phyloP scores from a whole-genome alignment of 2,329 filamentous ascomycete genomes.

The Botrytis porri region DNA sequence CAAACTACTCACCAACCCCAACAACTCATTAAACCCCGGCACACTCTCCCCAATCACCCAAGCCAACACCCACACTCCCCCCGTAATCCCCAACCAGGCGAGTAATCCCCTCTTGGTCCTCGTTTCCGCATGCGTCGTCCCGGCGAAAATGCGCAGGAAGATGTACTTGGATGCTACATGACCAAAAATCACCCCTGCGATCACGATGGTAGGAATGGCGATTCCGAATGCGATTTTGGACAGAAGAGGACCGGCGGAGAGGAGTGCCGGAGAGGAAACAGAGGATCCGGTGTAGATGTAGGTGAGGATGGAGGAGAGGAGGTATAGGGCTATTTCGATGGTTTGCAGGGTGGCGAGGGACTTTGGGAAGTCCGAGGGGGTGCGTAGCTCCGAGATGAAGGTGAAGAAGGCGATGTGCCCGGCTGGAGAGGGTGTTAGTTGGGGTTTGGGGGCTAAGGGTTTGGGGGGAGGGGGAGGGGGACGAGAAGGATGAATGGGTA shows the following conservation, averaged over 20 bases:
- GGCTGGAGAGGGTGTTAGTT: conserved; percentile 30
- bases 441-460: not conserved
- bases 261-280: conserved; percentile 64
- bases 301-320: conserved; percentile 49
- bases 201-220: conserved; percentile 66
- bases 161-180: conserved; percentile 65
- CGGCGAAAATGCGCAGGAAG: conserved; percentile 58
- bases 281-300: conserved; percentile 62
- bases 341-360: conserved; percentile 56
- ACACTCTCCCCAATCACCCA: conserved; percentile 67
- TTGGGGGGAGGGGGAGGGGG: too few species aligned
- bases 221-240: conserved; percentile 66
- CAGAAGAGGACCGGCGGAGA: conserved; percentile 50
- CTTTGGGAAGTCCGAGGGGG: conserved; percentile 56
- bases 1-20: conserved; percentile 58
- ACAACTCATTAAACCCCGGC: conserved; percentile 63
- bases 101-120: conserved; percentile 41
- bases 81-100: conserved; percentile 57
- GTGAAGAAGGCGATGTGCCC: conserved; percentile 60
- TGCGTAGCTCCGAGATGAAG: conserved; percentile 56
- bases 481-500: too few species aligned
- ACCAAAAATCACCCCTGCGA: conserved; percentile 68
- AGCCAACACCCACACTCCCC: conserved; percentile 55
- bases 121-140: conserved; percentile 49
- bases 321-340: conserved; percentile 59